phyloP scores from a whole-genome alignment of 1,284 basidiomycete species.

The Trametes hirsuta region DNA sequence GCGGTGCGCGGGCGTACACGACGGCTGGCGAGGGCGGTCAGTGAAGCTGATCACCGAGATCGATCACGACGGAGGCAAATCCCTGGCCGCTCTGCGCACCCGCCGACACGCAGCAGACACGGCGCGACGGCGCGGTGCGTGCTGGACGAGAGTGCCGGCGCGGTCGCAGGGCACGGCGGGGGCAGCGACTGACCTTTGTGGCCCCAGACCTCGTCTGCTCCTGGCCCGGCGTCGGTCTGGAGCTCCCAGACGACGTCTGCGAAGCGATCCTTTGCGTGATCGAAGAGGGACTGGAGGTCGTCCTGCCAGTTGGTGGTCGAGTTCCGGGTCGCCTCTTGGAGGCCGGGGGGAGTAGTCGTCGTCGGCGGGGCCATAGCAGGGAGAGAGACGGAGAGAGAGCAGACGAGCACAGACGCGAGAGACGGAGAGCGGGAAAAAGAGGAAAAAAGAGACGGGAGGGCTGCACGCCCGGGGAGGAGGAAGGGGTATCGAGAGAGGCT shows the following conservation, averaged over 20 bases:
- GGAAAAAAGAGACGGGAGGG: not conserved
- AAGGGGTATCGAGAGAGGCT: conserved; percentile 1
- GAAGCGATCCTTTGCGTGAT: conserved; percentile 81
- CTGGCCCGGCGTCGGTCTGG: conserved; percentile 47
- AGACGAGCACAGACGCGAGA: conserved; percentile 8
- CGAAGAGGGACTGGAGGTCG: conserved; percentile 78
- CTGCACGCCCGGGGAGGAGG: not conserved
- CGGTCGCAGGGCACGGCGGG: not conserved
- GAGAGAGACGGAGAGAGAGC: conserved; percentile 13
- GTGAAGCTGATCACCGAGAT: not conserved
- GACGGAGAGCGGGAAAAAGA: not conserved
- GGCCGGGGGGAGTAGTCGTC: conserved; percentile 49
- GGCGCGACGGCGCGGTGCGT: not conserved
- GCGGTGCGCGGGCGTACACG: conserved; percentile 91
- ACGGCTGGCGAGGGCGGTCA: conserved; percentile 61
- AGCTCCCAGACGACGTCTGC: conserved; percentile 94
- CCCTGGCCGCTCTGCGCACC: not conserved
- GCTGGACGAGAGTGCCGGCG: not conserved
- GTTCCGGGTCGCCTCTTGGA: conserved; percentile 63
- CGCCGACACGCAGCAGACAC: not conserved
- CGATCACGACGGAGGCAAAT: conserved; percentile 1
- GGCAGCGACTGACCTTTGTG: conserved; percentile 74
- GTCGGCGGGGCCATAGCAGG: conserved; percentile 27
- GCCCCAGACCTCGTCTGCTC: conserved; percentile 75
- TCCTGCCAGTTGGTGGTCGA: conserved; percentile 75